Base-by-base conservation (phyloP, 345 rosid genomes). In the Ceriops tagal region DNA sequence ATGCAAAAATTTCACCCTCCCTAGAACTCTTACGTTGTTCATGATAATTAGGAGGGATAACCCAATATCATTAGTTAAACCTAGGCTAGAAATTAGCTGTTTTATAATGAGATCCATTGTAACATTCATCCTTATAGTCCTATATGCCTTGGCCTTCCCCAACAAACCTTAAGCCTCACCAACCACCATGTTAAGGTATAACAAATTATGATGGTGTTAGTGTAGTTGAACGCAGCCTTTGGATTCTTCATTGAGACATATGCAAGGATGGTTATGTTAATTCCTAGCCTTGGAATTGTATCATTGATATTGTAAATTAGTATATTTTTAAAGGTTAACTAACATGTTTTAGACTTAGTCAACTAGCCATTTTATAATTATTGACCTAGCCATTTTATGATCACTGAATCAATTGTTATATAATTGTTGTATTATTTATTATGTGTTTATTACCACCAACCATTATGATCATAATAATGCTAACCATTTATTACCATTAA, bases 101-200 rank as follows among this genome's bases (percentile, higher is more conserved):
- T 84, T 83, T 8, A 81, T 22, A 72, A 87, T 79, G 4, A 90
- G 55, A 53, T 88, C 91, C 20, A 88, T 82, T 18, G 89, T 74
- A 57, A 87, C 64, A 59, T 89, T 92, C 93, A 84, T 87, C 73
- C 83, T 72, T 75, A 79, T 39, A 6, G 97, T 87, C 75, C 87
- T 77, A 9, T 80, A 68, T 4, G 97, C 81, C 82, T 65, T 84
- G 6, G 91, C 81, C 21, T 64, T 65, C 6, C 93, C 92, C 13
- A 85, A 81, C 0, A 89, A 96, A 0, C 90, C 92, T 39, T 76
- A 79, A 0, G 88, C 97, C 82, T 90, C 93, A 0, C 98, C 96
- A 13, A 85, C 86, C 34, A 84, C 46, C 47, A 27, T 28, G 27
- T 86, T 88, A 2, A 72, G 83, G 81, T 89, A 87, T 73, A 78